Conservation (phyloP, 1,139 yeast species). For the Yamadazyma diospyri region DNA sequence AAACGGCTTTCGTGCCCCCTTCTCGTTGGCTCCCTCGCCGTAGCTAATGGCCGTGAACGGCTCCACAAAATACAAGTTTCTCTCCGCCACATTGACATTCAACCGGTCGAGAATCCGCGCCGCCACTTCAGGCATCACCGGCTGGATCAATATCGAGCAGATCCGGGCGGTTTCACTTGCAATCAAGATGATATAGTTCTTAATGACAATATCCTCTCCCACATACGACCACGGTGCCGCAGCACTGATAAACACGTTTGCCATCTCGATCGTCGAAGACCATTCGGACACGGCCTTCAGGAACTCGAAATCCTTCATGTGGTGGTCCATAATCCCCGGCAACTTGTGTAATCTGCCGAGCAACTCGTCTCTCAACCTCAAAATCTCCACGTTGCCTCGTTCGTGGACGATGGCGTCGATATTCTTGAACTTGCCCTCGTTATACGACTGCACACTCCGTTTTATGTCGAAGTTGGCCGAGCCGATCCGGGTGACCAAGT, state of each 20-base stretch:
- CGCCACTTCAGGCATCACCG: constrained; percentile 70
- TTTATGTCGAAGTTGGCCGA: constrained; percentile 63
- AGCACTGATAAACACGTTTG: constrained; percentile 61
- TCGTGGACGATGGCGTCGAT: constrained; percentile 22
- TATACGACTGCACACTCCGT: constrained; percentile 33
- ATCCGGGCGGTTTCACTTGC: constrained; percentile 75
- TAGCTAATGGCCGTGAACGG: constrained; percentile 40
- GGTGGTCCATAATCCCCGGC: constrained; percentile 32
- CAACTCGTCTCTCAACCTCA: constrained; percentile 18
- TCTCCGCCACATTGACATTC: constrained; percentile 8
- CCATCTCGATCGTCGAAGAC: constrained; percentile 58
- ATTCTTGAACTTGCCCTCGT: constrained; percentile 20
- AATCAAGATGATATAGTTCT: constrained; percentile 53
- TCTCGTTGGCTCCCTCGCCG: constrained; percentile 36
- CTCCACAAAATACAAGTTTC: constrained; percentile 48
- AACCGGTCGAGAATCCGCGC: constrained; percentile 59
- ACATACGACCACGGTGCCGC: constrained; percentile 58
- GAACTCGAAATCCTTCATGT: constrained; percentile 49
- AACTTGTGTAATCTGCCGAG: constrained; percentile 18
- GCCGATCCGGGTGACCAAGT: constrained; percentile 69
- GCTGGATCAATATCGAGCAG: constrained; percentile 60
- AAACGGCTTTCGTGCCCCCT: constrained; percentile 7
- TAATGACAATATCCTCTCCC: constrained; percentile 22
- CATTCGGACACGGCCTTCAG: constrained; percentile 58
- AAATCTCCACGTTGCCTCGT: constrained; percentile 14